Conservation (phyloP, 2,329 filamentous ascomycete species). For the Hymenoscyphus albidus region DNA sequence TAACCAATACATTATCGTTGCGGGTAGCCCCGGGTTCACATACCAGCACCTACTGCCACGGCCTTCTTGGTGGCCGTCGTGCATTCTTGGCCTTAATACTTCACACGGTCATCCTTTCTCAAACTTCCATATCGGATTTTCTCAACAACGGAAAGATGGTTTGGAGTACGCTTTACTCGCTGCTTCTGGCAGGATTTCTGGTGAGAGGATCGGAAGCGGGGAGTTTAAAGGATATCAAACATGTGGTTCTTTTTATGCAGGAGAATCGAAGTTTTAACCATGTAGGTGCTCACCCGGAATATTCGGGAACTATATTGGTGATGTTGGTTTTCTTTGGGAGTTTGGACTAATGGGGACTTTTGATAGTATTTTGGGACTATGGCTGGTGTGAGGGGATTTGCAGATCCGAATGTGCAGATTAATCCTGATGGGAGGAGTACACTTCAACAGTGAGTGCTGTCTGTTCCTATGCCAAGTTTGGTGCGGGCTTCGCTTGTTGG, state of each 20-base stretch:
- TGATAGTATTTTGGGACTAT: slow-evolving; percentile 48
- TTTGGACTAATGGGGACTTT: not conserved
- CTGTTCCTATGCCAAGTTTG: not conserved
- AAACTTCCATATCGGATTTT: not conserved
- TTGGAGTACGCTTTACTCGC: not conserved
- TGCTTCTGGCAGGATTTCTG: not conserved
- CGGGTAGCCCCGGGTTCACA: not conserved
- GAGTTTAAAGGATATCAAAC: slow-evolving; percentile 47
- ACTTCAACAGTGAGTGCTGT: slow-evolving; percentile 44
- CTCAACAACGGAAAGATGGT: not conserved
- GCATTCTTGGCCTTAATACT: not conserved
- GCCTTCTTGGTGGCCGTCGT: not conserved
- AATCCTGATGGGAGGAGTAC: slow-evolving; percentile 43
- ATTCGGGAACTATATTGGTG: not conserved
- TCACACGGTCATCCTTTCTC: not conserved
- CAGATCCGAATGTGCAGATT: slow-evolving; percentile 50
- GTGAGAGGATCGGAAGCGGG: slow-evolving; percentile 30
- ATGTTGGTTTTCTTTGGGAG: not conserved
- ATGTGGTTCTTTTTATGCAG: slow-evolving; percentile 56
- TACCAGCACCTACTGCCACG: not conserved
- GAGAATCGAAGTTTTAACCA: slow-evolving; percentile 42
- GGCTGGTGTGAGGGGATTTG: slow-evolving; percentile 51
- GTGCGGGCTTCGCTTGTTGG: not conserved
- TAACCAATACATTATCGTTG: not conserved
- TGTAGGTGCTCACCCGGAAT: slow-evolving; percentile 15